Base-by-base conservation (phyloP, 1,139 yeast genomes). In the Scheffersomyces lignicola region DNA sequence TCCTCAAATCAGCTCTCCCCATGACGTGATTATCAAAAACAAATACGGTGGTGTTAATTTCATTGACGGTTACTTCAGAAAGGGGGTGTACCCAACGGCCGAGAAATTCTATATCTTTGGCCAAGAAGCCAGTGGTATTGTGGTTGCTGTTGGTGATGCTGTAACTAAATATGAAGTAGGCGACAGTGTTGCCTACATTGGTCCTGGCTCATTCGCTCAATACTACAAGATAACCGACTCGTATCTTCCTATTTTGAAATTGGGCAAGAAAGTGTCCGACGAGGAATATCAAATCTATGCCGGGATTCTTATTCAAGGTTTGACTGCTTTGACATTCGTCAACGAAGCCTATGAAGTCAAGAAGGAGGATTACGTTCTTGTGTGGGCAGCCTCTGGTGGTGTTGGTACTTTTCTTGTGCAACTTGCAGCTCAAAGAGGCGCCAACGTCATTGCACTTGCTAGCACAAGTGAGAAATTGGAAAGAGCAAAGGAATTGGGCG, bases 331-430 rank as follows among this genome's bases (percentile, higher is more conserved):
- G 47, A 74, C 90, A 0, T 77, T 89, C 40, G 62, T 78, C 29
- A 64, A 72, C 29, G 90, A 84, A 44, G 75, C 92, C 0, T 78
- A 85, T 55, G 52, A 65, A 3, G 85, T 88, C 24, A 54, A 83
- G 52, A 65, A 72, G 52, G 89, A 78, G 34, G 96, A 90, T 42
- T 73, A 60, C 45, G 73, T 83, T 27, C 67, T 89, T 35, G 80
- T 87, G 22, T 88, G 89, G 69, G 97, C 97, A 2, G 96, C 96
- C 12, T 95, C 96, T 7, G 97, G 97, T 34, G 96, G 97, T 39
- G 92, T 86, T 34, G 97, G 97, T 2, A 70, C 76, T 36, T 48
- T 86, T 11, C 58, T 87, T 36, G 69, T 72, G 29, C 96, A 88
- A 59, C 62, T 88, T 58, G 62, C 81, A 34, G 55, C 70, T 23